phyloP scores from a whole-genome alignment of 75 land plant species.

The Gnetum montanum region DNA sequence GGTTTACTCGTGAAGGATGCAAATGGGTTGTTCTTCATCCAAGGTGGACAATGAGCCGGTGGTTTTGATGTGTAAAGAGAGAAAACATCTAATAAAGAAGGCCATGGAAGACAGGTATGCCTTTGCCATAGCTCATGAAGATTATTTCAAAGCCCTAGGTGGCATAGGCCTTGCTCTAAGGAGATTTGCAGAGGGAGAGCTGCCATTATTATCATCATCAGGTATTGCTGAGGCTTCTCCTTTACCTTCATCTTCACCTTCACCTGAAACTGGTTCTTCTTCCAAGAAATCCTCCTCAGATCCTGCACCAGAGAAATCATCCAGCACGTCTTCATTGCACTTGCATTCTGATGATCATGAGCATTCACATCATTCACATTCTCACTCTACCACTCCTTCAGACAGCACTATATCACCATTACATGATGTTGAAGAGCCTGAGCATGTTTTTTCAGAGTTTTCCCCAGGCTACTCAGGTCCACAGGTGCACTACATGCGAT shows the following conservation, averaged over 20 bases:
- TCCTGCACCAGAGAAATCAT: background rate
- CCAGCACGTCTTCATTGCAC: conserved; percentile 18
- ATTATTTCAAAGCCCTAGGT: conserved; percentile 34
- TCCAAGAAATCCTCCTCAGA: conserved; percentile 5
- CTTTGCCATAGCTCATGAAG: conserved; percentile 47
- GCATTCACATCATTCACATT: conserved; percentile 24
- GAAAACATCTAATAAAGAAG: conserved; percentile 30
- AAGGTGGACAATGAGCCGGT: conserved; percentile 65
- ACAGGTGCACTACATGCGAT: conserved; percentile 31
- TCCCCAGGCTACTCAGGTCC: too few species aligned
- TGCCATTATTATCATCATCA: conserved; percentile 2
- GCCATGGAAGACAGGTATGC: conserved; percentile 46
- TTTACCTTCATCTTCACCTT: conserved; percentile 13
- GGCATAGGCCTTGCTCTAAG: conserved; percentile 31
- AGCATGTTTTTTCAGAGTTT: conserved; percentile 8
- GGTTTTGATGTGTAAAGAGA: conserved; percentile 41
- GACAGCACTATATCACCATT: background rate
- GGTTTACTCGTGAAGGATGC: background rate
- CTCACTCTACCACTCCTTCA: conserved; percentile 7
- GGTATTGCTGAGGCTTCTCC: conserved; percentile 4
- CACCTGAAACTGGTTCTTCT: background rate
- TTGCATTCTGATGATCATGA: conserved; percentile 18
- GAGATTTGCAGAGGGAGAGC: conserved; percentile 21
- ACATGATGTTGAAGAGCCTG: conserved; percentile 4
- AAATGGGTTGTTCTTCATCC: conserved; percentile 63